phyloP scores from a whole-genome alignment of 2,329 filamentous ascomycete species.

The Aspergillus ustus region DNA sequence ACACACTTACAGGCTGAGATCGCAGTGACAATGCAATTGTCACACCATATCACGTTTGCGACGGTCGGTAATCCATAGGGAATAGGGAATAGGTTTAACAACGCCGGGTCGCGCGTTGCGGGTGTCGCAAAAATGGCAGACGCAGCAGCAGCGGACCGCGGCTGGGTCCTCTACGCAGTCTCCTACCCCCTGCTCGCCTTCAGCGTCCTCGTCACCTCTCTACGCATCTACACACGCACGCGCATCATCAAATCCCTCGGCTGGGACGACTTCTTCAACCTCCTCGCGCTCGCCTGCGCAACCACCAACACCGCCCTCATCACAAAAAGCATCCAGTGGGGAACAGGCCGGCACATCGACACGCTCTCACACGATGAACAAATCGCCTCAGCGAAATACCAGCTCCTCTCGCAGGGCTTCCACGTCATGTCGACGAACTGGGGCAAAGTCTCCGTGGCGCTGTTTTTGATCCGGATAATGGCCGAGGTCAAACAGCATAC shows the following conservation, averaged over 20 bases:
- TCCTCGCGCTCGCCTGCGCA: conserved; percentile 14
- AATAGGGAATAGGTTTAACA: too few species aligned
- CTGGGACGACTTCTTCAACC: conserved; percentile 20
- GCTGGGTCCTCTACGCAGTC: conserved; percentile 19
- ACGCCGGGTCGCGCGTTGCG: too few species aligned
- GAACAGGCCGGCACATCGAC: conserved; percentile 16
- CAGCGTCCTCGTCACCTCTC: background rate
- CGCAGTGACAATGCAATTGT: too few species aligned
- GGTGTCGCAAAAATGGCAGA: background rate
- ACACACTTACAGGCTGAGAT: too few species aligned
- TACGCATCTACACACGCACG: conserved; percentile 15
- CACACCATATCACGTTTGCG: too few species aligned
- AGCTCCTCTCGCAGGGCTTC: conserved; percentile 20
- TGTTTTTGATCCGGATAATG: conserved; percentile 22
- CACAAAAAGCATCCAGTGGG: conserved; percentile 6
- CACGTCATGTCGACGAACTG: conserved; percentile 23
- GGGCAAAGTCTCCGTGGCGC: conserved; percentile 21
- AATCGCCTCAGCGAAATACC: conserved; percentile 13
- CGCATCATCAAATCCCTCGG: conserved; percentile 16
- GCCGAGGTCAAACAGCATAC: conserved; percentile 16
- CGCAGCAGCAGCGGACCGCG: background rate
- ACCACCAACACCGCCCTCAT: conserved; percentile 12
- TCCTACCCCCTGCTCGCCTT: conserved; percentile 17
- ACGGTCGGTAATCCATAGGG: too few species aligned
- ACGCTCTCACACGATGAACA: background rate